Evolutionary conservation across 176 grass and related monocot species (phyloP).

Genomic region (Otatea glauca): DNA sequence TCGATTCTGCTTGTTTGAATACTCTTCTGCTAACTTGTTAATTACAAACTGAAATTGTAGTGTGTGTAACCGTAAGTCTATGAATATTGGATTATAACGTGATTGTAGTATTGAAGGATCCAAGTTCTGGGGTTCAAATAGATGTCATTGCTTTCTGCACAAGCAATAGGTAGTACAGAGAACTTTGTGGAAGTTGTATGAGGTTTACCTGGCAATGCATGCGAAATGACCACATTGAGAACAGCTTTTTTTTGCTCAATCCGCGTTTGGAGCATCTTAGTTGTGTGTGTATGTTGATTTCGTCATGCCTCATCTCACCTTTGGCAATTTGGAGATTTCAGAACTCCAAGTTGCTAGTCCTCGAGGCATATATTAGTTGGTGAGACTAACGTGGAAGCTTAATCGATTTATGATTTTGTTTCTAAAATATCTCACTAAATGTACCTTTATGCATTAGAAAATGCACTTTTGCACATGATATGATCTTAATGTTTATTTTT

Average conservation of each 20-base stretch:
- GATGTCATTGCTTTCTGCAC: background rate
- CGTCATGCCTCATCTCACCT: slow-evolving; percentile 41
- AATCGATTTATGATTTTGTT: slow-evolving; percentile 33
- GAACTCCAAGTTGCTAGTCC: slow-evolving; percentile 45
- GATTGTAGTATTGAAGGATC: background rate
- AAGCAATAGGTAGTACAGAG: background rate
- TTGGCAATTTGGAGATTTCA: slow-evolving; percentile 38
- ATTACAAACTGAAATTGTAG: background rate
- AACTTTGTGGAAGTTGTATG: background rate
- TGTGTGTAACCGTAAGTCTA: background rate
- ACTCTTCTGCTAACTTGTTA: background rate
- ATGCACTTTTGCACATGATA: background rate
- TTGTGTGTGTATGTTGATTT: background rate
- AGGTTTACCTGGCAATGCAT: background rate
- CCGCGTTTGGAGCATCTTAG: background rate
- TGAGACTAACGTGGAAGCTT: slow-evolving; percentile 47
- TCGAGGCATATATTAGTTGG: slow-evolving; percentile 45
- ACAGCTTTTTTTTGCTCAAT: background rate
- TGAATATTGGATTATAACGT: background rate
- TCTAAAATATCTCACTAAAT: slow-evolving; percentile 45
- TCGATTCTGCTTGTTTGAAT: background rate
- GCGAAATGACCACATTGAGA: background rate
- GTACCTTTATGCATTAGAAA: background rate
- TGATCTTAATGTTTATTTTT: background rate
- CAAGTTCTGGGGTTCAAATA: background rate